Base-by-base conservation (phyloP, 768 basidiomycete genomes). In the Termitomyces sp. region DNA sequence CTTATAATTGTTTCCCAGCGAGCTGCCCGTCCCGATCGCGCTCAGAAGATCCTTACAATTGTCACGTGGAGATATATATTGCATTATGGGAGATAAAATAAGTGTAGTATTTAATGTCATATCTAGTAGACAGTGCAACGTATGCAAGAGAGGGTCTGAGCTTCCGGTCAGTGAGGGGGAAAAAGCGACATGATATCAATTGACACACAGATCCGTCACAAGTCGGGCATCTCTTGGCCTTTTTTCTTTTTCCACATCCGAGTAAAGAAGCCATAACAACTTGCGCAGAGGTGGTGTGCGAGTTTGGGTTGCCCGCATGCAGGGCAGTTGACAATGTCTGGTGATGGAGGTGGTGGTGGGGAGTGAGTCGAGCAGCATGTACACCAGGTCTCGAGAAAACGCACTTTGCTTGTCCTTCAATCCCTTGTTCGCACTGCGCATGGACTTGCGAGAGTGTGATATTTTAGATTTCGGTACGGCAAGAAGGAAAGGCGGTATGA, bases 381-480 rank as follows among this genome's bases (percentile, higher is more conserved):
- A 10, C 5, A 9, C 11, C 26, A 41, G 0, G 18, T 18, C 18
- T 3, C 22, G 59, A 62, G 18, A 22, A 10, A 8, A 72, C 85
- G 60, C 66, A 94, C 96, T 94, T 59, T 86, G 86, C 71, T 93
- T 95, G 72, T 98, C 94, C 71, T 94, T 92, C 65, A 97, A 74
- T 1, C 94, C 94, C 72, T 98, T 98, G 72, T 94, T 94, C 16
- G 94, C 89, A 61, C 85, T 86, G 43, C 95, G 81, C 94, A 96
- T 96, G n/a, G 88, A 82, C 72, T 98, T 98, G 52, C 91, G 80
- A 22, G 92, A 94, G 73, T 98, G 94, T 0, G 94, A 94, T 11
- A 86, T 81, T 74, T 95, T 95, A 70, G 88, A 89, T 75, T 98
- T 98, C 26, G 96, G 96, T 2, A 96, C 96, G 26, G 94, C 94